phyloP scores from a whole-genome alignment of 345 rosid species.

The Camelina sativa region DNA sequence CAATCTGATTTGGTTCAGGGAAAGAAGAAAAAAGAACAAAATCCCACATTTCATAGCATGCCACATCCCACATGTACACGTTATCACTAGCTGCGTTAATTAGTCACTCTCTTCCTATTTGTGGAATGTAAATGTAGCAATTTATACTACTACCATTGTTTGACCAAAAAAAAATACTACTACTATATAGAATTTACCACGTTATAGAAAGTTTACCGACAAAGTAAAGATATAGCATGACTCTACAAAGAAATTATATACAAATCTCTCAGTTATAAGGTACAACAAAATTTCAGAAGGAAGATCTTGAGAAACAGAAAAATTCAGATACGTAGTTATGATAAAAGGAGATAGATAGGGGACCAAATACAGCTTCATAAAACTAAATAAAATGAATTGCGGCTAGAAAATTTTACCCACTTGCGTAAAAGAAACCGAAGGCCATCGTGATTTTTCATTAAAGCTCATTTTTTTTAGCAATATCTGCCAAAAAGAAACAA shows the following conservation, averaged over 20 bases:
- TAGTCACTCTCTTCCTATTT: slow-evolving; percentile 17
- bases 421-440: slow-evolving; percentile 5
- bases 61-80: slow-evolving; percentile 1
- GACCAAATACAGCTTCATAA: slow-evolving; percentile 34
- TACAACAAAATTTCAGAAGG: slow-evolving; percentile 28
- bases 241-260: slow-evolving; percentile 1
- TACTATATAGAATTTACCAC: slow-evolving; percentile 20
- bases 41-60: slow-evolving; percentile 7
- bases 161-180: too few species aligned
- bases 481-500: slow-evolving; percentile 21
- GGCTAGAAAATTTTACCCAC: slow-evolving; percentile 28
- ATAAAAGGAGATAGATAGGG: slow-evolving; percentile 34
- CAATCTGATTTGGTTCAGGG: not conserved
- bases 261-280: slow-evolving; percentile 33
- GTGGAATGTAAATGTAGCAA: not conserved
- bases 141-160: slow-evolving; percentile 3
- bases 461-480: not conserved
- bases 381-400: slow-evolving; percentile 31
- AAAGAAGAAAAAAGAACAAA: not conserved
- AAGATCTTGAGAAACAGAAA: slow-evolving; percentile 32
- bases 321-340: slow-evolving; percentile 33
- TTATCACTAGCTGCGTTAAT: slow-evolving; percentile 21
- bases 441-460: not conserved
- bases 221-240: slow-evolving; percentile 18
- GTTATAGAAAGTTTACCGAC: slow-evolving; percentile 29